Base-by-base conservation (phyloP, 805 yeast species). In the Candida sanyiensis region DNA sequence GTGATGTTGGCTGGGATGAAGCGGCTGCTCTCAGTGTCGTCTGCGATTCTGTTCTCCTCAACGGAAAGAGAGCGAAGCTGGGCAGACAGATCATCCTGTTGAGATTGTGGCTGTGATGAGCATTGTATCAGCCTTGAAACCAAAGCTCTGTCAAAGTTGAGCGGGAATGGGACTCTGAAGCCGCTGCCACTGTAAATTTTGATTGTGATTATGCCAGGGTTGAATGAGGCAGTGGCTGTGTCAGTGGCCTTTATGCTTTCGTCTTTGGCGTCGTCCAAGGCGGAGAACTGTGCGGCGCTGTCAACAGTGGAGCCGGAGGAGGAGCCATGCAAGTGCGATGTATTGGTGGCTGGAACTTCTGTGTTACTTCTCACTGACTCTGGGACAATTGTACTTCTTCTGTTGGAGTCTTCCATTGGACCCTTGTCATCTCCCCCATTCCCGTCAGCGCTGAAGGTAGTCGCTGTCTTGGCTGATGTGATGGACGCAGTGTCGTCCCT, bases 201-300 rank as follows among this genome's bases (percentile, higher is more conserved):
- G 20, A 87, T 80, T 0, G 89, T 83, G 48, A 87, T 69, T 21
- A 84, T 66, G 3, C 95, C 95, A 0, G 90, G 88, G 23, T 62
- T 65, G 35, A 65, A 58, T 1, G 54, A 49, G 10, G 30, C 37
- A 15, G 38, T n/a, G 11, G 20, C 7, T 26, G n/a, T 28, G 10
- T 33, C 25, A 6, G 20, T 21, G 3, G 35, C 33, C 7, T 33
- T 44, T 25, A 21, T 30, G 6, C n/a, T n/a, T n/a, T n/a, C n/a
- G n/a, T n/a, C n/a, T n/a, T n/a, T n/a, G n/a, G n/a, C n/a, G 26
- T 23, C 26, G 23, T 20, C 7, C 42, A 38, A 6, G 40, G 28
- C 12, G 36, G 32, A 3, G 40, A 26, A 11, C 38, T 27, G 8
- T 7, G 17, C 15, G 29, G 17, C 7, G 29, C 29, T n/a, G 24